These are phyloP conservation scores for Neurospora pannonica DNA, from an alignment of 495 filamentous ascomycete species.

Conservation along the genomic window DNA sequence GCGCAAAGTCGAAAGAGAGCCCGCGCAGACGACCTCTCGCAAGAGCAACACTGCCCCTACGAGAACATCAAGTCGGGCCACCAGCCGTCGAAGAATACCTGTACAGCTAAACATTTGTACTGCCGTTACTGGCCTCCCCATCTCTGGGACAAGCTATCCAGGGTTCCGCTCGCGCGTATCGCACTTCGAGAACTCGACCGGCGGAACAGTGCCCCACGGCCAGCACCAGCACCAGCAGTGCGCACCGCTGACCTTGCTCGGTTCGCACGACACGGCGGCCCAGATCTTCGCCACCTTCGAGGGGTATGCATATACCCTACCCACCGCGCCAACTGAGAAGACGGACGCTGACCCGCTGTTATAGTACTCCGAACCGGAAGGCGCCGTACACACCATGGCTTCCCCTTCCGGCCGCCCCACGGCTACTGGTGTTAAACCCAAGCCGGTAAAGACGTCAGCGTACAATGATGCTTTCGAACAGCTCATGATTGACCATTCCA, in stretches of 20 bases:
- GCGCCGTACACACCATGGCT: conserved; percentile 1
- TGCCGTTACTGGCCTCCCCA: conserved; percentile 11
- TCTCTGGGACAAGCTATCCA: conserved; percentile 27
- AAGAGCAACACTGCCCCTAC: too few relatives aligned
- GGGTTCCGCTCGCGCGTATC: conserved; percentile 20
- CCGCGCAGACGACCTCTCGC: too few relatives aligned
- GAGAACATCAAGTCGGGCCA: conserved; percentile 1
- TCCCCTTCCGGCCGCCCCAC: too few relatives aligned
- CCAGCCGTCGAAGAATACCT: too few relatives aligned
- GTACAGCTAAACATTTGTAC: too few relatives aligned
- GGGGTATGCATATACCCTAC: conserved; percentile 6
- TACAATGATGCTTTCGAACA: conserved; percentile 28
- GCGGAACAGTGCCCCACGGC: conserved; percentile 11
- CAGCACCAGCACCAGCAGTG: not conserved
- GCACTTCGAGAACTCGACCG: conserved; percentile 29
- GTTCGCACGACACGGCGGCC: conserved; percentile 12
- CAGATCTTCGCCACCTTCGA: conserved; percentile 13
- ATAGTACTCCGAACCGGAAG: conserved; percentile 7
- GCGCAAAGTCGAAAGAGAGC: too few relatives aligned
- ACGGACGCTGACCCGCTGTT: not conserved
- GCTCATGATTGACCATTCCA: conserved; percentile 22
- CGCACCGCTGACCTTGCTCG: conserved; percentile 8
- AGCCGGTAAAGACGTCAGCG: conserved; percentile 10
- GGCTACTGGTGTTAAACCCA: too few relatives aligned
- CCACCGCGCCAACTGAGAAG: too few relatives aligned